Conservation (phyloP, 78 protist genomes). For the Dictyostelium purpureum region DNA sequence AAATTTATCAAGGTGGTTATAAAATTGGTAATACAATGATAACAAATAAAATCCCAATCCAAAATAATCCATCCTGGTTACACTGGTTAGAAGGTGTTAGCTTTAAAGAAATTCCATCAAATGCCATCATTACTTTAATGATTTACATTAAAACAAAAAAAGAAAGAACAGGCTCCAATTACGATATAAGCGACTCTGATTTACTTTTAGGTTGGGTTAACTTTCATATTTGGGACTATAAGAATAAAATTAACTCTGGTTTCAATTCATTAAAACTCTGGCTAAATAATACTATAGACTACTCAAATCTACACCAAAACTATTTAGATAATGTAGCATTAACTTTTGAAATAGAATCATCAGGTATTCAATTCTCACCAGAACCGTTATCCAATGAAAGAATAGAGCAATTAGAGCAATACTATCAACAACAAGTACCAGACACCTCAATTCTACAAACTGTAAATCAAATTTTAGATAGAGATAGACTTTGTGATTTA, state of each 20-base stretch:
- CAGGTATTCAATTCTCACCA: neutral
- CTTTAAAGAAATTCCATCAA: conserved; percentile 17
- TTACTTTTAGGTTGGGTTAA: conserved; percentile 26
- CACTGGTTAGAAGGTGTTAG: conserved; percentile 16
- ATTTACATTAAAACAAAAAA: neutral
- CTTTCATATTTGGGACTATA: conserved; percentile 45
- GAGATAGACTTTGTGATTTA: neutral
- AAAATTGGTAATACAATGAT: conserved; percentile 26
- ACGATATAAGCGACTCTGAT: neutral
- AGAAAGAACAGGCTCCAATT: conserved; percentile 14
- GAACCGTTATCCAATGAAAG: neutral
- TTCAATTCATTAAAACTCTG: neutral
- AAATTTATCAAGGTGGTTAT: conserved; percentile 38
- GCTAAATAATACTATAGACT: neutral
- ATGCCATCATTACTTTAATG: neutral
- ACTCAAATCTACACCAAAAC: neutral
- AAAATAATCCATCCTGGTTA: conserved; percentile 35
- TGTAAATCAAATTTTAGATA: neutral
- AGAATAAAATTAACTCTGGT: no score
- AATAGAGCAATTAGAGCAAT: neutral
- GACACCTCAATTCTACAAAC: no score
- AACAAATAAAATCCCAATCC: neutral
- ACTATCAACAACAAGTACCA: neutral
- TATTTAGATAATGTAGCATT: neutral
- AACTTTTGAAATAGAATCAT: conserved; percentile 42